Base-by-base conservation (phyloP, 2,329 filamentous ascomycete genomes). In the Pseudogymnoascus pannorum region DNA sequence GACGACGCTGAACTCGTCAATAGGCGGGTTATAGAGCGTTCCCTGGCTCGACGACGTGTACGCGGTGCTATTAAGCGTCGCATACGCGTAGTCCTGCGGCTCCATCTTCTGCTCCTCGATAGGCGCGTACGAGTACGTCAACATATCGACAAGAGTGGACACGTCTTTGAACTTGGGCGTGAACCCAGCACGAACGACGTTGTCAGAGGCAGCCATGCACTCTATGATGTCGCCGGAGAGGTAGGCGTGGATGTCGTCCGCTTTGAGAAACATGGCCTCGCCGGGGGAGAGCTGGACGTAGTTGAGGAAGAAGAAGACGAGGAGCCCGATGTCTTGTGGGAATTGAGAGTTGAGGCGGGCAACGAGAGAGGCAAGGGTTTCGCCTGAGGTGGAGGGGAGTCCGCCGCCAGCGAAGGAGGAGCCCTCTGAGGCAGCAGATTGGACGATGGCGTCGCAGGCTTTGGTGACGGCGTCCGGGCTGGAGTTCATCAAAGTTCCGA, bases 141-240 rank as follows among this genome's bases (percentile, higher is more conserved):
- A 78, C 87, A 96, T 96, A 64, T 86, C 82, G 33, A 93, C 91
- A 9, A 99, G 81, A 0, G 92, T 97, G 60, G 86, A 77, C 20
- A 97, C 91, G 68, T 99, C 94, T 78, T 97, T 97, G 82, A 96
- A 99, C 74, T 99, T 99, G 61, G 94, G 94, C 0, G 94, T 99
- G 75, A 99, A 94, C 44, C 94, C 94, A 0, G 94, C 94, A 61
- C 94, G 91, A 59, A 99, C 92, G 35, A 99, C 94, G 67, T 99
- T 99, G 81, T 99, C 94, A n/a, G 91, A 96, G 7, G 91, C 88
- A 0, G 94, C 94, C 94, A 99, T 99, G 79, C 94, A 99, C 76
- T 99, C 94, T 73, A 99, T 92, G 68, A 99, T 96, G 71, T 99
- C 93, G 63, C 91, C 91, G 2, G 87, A 91, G 44, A 95, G 77